phyloP scores from a whole-genome alignment of 169 alveolate species.

The Plasmodium fragile region DNA sequence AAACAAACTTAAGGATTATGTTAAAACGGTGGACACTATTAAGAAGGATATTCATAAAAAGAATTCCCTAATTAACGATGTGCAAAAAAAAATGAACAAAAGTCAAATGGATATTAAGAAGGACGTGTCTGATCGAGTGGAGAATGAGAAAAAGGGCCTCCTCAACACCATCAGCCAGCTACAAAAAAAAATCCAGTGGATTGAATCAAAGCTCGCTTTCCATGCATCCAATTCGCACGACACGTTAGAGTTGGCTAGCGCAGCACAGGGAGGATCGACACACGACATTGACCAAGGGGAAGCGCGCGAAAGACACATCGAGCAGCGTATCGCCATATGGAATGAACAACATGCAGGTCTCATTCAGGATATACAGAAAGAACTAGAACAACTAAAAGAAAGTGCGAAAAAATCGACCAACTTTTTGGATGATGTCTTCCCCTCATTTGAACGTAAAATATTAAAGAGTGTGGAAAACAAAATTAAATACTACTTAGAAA shows the following conservation, averaged over 20 bases:
- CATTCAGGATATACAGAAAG: slow-evolving; percentile 19
- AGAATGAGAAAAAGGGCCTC: slow-evolving; percentile 42
- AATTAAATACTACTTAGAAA: slow-evolving; percentile 66
- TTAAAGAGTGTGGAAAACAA: slow-evolving; percentile 47
- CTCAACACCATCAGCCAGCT: slow-evolving; percentile 29
- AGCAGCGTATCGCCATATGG: neutral
- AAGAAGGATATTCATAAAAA: slow-evolving; percentile 42
- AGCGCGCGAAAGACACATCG: neutral
- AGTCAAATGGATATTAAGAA: slow-evolving; percentile 47
- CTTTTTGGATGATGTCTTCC: slow-evolving; percentile 44
- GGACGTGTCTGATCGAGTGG: slow-evolving; percentile 17
- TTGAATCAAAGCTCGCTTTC: neutral
- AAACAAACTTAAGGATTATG: slow-evolving; percentile 46
- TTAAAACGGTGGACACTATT: slow-evolving; percentile 33
- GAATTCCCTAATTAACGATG: slow-evolving; percentile 22
- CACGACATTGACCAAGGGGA: neutral
- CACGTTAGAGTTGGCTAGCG: neutral
- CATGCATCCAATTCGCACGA: neutral
- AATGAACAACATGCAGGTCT: neutral
- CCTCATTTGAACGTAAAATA: slow-evolving; percentile 27
- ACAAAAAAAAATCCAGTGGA: slow-evolving; percentile 24
- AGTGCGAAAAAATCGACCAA: slow-evolving; percentile 20
- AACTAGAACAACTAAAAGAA: slow-evolving; percentile 26
- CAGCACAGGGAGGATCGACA: neutral
- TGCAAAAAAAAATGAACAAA: slow-evolving; percentile 31